Base-by-base conservation (phyloP, 495 filamentous ascomycete genomes). In the Amniculicola lignicola region DNA sequence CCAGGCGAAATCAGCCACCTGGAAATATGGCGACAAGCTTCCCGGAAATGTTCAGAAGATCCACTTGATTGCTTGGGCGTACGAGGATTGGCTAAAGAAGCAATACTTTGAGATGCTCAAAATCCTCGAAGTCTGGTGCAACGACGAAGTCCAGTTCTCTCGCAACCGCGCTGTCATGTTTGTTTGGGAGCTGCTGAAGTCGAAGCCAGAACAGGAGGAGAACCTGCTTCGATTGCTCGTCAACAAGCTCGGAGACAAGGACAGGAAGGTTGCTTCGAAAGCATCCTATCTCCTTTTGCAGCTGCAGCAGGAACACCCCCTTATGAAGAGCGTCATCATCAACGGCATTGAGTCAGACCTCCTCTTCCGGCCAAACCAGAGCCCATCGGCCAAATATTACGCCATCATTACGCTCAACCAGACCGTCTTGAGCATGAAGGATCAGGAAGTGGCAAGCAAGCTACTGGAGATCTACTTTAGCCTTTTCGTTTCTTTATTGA, bases 201-300 rank as follows among this genome's bases (percentile, higher is more conserved):
- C 93, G 70, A 98, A 96, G 71, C 93, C 93, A 1, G 93, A 98
- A 69, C 94, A 98, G 67, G 93, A 98, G 70, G 85, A 90, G 28
- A 98, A 98, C 67, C 76, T 98, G 36, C 76, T 98, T 41, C 81
- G 94, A 36, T 75, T 98, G 29, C 69, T 98, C 44, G 89, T 96
- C 35, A 96, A 98, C 73, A 97, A 97, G 69, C 83, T 97, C 16
- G 91, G 93, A 58, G 93, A 98, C 65, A 85, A 83, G 1, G 86
- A 92, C 48, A 92, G 89, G 69, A 97, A 97, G 70, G 90, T 98
- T 62, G 84, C 90, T 1, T 98, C 93, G 0, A 82, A 88, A 40
- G 84, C 91, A 4, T 97, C 93, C 0, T 95, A 91, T 69, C 79
- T 96, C 28, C 75, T 98, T 1, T 74, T 98, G n/a, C 92, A 97